Percentiles rank a stretch among this genome's conserved stretches.
Conservation (phyloP, 768 basidiomycete species). For the Calocera cornea region DNA sequence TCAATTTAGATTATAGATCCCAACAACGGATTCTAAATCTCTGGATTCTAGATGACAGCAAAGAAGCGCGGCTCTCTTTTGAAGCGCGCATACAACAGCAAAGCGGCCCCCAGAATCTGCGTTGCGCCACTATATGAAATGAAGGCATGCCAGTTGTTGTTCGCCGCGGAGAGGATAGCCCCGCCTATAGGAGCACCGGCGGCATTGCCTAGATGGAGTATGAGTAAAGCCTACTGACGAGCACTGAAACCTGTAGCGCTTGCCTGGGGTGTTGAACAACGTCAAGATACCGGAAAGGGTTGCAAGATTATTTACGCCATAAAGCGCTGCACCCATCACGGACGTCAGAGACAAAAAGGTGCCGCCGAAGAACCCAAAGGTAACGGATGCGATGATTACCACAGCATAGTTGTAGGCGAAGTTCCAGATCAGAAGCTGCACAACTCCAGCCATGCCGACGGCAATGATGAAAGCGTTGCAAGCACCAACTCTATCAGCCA, state of each 20-base stretch:
- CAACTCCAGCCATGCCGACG: conserved; percentile 25
- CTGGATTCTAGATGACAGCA: background rate
- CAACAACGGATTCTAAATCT: too few relatives aligned
- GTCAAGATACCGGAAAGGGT: conserved; percentile 12
- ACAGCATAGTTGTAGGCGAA: conserved; percentile 24
- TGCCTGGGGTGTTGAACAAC: conserved; percentile 16
- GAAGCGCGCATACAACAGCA: conserved; percentile 20
- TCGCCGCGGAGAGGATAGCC: conserved; percentile 22
- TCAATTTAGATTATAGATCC: too few relatives aligned
- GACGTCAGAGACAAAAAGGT: conserved; percentile 26
- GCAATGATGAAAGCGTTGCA: conserved; percentile 30
- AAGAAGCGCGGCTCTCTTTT: background rate
- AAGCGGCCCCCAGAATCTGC: conserved; percentile 22
- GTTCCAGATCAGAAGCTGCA: conserved; percentile 31
- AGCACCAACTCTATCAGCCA: conserved; percentile 30
- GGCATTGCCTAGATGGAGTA: conserved; percentile 14
- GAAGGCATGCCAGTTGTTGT: conserved; percentile 25
- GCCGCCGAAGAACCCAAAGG: conserved; percentile 27
- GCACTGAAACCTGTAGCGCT: background rate
- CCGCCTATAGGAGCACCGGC: conserved; percentile 25
- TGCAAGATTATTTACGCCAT: conserved; percentile 10
- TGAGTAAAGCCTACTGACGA: background rate
- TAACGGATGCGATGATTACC: conserved; percentile 24
- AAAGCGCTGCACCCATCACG: conserved; percentile 23
- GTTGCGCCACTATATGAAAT: conserved; percentile 22